Base-by-base conservation (phyloP, 2,329 filamentous ascomycete species). In the Hymenoscyphus salicellus region DNA sequence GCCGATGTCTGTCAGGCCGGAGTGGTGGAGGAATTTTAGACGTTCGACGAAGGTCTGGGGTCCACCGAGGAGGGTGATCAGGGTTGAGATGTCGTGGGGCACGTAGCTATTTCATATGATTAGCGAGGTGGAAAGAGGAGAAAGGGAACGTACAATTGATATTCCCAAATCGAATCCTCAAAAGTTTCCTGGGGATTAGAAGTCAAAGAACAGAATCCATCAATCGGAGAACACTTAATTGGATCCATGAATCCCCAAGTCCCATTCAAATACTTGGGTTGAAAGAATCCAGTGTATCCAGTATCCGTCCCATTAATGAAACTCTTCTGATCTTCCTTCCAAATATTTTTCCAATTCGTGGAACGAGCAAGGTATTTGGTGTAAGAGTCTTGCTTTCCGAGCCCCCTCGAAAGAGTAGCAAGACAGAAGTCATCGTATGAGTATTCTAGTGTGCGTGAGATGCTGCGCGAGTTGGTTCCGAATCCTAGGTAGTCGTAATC, bases 371-470 rank as follows among this genome's bases (percentile, higher is more conserved):
- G 65, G 59, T 73, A 73, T 32, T 72, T 72, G 30, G 65, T 64
- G 10, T 69, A 78, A 59, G 89, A 88, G 0, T 74, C 76, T 3
- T 79, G 78, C 14, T 83, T 80, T 1, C 84, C 85, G 36, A 90
- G 73, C 0, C 77, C 79, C 11, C 80, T 80, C 0, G 87, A 87
- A 63, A 91, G 83, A 55, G 85, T 80, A 0, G 86, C 80, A 63
- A 90, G 85, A 68, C 84, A 86, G 71, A 85, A 93, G 77, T 93
- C 90, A 68, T 92, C 86, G 75, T 92, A 92, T 11, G 87, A 84
- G 74, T 93, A 93, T 74, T 93, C 90, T 0, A 92, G 82, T 0
- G 89, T 92, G 4, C 90, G 82, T 1, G 87, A 91, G 28, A 93
- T 83, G 70, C 84, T 88, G 10, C 90, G 82, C 0, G 90, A 91